phyloP scores from a whole-genome alignment of 225 moss, liverwort and hornwort genomes.

The Antitrichia curtipendula region DNA sequence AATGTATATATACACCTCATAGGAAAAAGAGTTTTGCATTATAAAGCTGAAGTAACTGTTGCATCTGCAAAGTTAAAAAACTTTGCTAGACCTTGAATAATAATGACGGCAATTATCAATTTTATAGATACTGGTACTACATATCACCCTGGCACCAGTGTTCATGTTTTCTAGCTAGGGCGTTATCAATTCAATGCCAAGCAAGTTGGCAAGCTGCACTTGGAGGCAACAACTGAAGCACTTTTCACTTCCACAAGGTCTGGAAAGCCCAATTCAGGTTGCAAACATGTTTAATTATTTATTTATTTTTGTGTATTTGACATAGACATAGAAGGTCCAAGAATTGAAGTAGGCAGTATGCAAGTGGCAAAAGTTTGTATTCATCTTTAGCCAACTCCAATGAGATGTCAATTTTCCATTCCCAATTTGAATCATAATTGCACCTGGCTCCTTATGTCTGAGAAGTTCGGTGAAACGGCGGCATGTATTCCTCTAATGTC shows the following conservation, averaged over 20 bases:
- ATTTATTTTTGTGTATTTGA: not conserved
- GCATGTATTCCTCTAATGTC: not conserved
- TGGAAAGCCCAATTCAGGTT: not conserved
- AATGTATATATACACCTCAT: fast-evolving
- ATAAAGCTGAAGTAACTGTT: not conserved
- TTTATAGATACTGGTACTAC: not conserved
- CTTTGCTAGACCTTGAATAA: not conserved
- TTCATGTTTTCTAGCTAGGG: not conserved
- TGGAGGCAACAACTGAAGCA: fast-evolving
- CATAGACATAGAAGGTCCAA: not conserved
- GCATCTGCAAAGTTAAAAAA: not conserved
- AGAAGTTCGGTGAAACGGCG: not conserved
- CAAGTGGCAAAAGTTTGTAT: not conserved
- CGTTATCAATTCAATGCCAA: not conserved
- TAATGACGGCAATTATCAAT: not conserved
- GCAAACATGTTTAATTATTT: not conserved
- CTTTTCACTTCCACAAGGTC: not conserved
- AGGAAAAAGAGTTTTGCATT: not conserved
- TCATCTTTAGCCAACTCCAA: not conserved
- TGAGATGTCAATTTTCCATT: not conserved
- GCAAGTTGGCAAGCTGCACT: not conserved
- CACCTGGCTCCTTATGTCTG: not conserved
- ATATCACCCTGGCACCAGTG: fast-evolving
- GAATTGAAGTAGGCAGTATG: not conserved
- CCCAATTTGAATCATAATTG: not conserved